These are phyloP conservation scores for Penicillium argentinense DNA, from an alignment of 495 filamentous ascomycete genomes.

Conservation along the genomic window DNA sequence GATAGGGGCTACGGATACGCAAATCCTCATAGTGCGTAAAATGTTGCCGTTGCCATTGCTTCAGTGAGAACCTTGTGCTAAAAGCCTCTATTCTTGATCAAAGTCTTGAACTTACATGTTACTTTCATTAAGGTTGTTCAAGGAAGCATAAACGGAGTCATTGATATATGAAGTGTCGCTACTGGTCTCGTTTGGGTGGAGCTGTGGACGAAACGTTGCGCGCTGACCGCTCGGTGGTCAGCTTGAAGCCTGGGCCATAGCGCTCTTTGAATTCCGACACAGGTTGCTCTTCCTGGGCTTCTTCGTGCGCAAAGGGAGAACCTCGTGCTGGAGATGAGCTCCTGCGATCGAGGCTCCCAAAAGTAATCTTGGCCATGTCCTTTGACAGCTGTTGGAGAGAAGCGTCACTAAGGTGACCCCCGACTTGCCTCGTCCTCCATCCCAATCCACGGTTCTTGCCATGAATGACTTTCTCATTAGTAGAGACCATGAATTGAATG, in stretches of 20 bases:
- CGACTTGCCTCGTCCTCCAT: slow-evolving; percentile 42
- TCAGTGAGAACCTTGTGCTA: no score
- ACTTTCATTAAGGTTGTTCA: no score
- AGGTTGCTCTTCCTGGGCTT: slow-evolving; percentile 9
- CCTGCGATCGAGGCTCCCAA: slow-evolving; percentile 12
- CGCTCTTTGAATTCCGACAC: slow-evolving; percentile 30
- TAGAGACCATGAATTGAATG: slow-evolving; percentile 44
- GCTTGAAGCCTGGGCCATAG: slow-evolving; percentile 36
- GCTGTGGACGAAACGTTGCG: no score
- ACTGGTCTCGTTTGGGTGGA: no score
- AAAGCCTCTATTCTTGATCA: no score
- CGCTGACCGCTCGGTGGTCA: no score
- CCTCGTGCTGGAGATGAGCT: slow-evolving; percentile 11
- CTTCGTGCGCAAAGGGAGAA: slow-evolving; percentile 1
- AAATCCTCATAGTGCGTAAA: no score
- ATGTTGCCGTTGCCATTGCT: no score
- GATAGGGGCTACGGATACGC: no score
- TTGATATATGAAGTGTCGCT: no score
- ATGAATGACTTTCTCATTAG: slow-evolving; percentile 33
- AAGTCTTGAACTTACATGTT: no score
- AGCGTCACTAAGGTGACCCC: slow-evolving; percentile 37
- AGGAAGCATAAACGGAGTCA: no score
- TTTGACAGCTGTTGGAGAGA: slow-evolving; percentile 40
- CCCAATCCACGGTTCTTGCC: slow-evolving; percentile 39
- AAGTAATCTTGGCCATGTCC: slow-evolving; percentile 30